Base-by-base conservation (phyloP, 2,329 filamentous ascomycete species). In the Botrytis squamosa region DNA sequence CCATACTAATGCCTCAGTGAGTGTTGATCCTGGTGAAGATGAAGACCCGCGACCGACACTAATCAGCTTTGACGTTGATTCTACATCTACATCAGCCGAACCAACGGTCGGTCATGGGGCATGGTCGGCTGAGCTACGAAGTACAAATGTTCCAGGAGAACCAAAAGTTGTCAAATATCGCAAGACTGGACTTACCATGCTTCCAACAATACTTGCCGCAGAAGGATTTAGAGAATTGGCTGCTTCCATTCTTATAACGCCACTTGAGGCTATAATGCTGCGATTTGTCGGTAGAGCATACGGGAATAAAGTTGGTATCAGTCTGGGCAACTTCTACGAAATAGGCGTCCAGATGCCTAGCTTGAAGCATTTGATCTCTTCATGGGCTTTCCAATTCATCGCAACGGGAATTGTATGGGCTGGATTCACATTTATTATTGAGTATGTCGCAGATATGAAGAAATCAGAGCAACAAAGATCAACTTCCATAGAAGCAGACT, bases 51-150 rank as follows among this genome's bases (percentile, higher is more conserved):
- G 81, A 66, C 75, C 80, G 20, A 79, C 80, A 5, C 71, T 82
- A 25, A 81, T 82, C 22, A 81, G 79, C 42, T 81, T 82, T 72
- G 80, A 82, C 74, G 80, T 82, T 1, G 80, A 82, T 71, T 76
- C 80, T 38, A 77, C 77, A 66, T 60, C 67, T n/a, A 63, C 72
- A 33, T 18, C 64, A 33, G 55, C 55, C 25, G 78, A 80, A 60
- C 70, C 76, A 25, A 77, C 79, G 25, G 73, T 69, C 57, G 72
- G 76, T 14, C 70, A 74, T 7, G 78, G 78, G 8, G 75, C 78
- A 3, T 82, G 80, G 79, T 82, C 81, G 22, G 81, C 81, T n/a
- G 81, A 82, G 68, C 73, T 82, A 29, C 75, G 81, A 57, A 81
- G 77, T 73, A 78, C 80, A 9, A 80, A 81, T 70, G 80, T 81